phyloP scores from a whole-genome alignment of 352 stramenopile genomes.

The Globisporangium okanoganense region DNA sequence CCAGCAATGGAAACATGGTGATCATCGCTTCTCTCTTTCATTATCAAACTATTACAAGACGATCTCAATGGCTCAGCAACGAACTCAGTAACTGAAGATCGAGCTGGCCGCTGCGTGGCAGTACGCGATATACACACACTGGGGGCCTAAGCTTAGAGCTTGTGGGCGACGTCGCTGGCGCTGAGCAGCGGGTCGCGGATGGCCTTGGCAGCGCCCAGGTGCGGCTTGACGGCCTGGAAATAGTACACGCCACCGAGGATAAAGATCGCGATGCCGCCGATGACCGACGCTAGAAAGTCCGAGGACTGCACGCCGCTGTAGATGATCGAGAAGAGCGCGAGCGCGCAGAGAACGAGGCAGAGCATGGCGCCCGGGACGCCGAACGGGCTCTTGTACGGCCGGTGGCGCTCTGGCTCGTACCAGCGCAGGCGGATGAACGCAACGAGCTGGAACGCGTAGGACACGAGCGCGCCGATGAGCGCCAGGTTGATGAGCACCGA shows the following conservation, averaged over 20 bases:
- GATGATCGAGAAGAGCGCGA: slow-evolving; percentile 58
- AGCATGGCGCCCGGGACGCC: slow-evolving; percentile 40
- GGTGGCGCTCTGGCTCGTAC: slow-evolving; percentile 40
- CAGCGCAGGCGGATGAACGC: slow-evolving; percentile 57
- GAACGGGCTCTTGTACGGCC: slow-evolving; percentile 55
- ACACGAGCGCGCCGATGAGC: slow-evolving; percentile 61
- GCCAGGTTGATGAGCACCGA: slow-evolving; percentile 71
- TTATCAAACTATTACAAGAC: neutral
- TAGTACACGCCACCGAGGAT: slow-evolving; percentile 42
- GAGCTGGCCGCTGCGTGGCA: neutral
- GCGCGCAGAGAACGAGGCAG: slow-evolving; percentile 39
- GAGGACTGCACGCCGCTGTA: slow-evolving; percentile 52
- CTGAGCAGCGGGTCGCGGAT: slow-evolving; percentile 46
- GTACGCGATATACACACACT: neutral
- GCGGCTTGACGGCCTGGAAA: slow-evolving; percentile 32
- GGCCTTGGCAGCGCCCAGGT: slow-evolving; percentile 23
- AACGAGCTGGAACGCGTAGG: slow-evolving; percentile 51
- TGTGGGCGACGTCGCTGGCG: slow-evolving; percentile 17
- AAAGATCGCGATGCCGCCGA: slow-evolving; percentile 56
- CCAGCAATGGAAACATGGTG: too few species aligned
- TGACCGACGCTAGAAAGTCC: slow-evolving; percentile 58
- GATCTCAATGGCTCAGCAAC: neutral
- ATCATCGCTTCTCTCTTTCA: neutral
- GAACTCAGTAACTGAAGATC: too few species aligned
- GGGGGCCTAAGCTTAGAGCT: slow-evolving; percentile 6